These are phyloP conservation scores for Phytophthora rubi DNA, from an alignment of 352 stramenopile genomes.

Conservation along the genomic window DNA sequence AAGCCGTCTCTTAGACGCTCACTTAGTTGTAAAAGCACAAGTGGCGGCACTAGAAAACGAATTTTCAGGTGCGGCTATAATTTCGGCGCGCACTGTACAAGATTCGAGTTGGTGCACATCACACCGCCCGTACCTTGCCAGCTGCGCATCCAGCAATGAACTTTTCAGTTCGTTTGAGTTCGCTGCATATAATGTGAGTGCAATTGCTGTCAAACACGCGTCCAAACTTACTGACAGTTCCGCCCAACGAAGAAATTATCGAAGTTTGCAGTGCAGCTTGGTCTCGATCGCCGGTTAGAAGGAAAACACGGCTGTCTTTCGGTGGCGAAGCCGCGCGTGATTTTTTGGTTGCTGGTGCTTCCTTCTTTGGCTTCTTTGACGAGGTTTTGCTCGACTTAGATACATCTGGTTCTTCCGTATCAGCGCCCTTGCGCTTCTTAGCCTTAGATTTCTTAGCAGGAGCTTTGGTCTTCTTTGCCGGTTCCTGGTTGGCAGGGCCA, in stretches of 20 bases:
- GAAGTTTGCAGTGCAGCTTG: conserved; percentile 78
- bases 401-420: conserved; percentile 19
- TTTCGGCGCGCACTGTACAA: too few relatives aligned
- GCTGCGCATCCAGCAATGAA: conserved; percentile 82
- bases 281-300: conserved; percentile 79
- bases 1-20: too few relatives aligned
- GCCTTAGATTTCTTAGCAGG: conserved; percentile 28
- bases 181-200: conserved; percentile 89
- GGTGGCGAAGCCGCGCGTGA: conserved; percentile 9
- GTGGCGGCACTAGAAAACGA: too few relatives aligned
- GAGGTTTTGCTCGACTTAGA: conserved; percentile 19
- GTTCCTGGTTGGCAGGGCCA: conserved; percentile 10
- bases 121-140: conserved; percentile 65
- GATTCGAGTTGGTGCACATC: neutral
- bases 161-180: conserved; percentile 89
- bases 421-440: conserved; percentile 37
- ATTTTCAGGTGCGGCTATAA: too few relatives aligned
- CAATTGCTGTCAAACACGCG: conserved; percentile 73
- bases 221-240: conserved; percentile 64
- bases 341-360: conserved; percentile 19
- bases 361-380: conserved; percentile 43
- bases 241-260: conserved; percentile 73
- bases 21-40: too few relatives aligned
- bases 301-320: conserved; percentile 51
- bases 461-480: conserved; percentile 25